Evolutionary conservation across 1,284 basidiomycete genomes (phyloP).

Genomic region (Microbotryomycetes sp.): DNA sequence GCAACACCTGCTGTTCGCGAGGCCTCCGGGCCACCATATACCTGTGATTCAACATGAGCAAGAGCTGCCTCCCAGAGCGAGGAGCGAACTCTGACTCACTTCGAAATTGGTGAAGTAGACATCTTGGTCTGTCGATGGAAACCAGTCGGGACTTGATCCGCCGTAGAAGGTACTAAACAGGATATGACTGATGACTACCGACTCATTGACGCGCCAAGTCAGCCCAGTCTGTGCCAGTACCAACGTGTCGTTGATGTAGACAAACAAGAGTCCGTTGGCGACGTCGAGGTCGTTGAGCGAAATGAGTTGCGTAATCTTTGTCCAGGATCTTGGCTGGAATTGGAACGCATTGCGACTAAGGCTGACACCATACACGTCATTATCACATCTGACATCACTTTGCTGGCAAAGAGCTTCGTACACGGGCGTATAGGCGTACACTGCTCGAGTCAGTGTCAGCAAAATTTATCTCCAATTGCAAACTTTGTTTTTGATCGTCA

Average conservation of each 20-base stretch:
- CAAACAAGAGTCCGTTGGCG: constrained; percentile 23
- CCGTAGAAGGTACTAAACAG: constrained; percentile 31
- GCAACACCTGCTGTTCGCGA: too few species aligned
- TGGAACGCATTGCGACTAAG: constrained; percentile 12
- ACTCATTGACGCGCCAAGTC: constrained; percentile 6
- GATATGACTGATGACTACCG: constrained; percentile 17
- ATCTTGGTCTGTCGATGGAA: neutral
- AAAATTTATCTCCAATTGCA: neutral
- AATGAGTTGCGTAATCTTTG: constrained; percentile 26
- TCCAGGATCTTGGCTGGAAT: constrained; percentile 17
- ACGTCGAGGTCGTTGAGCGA: constrained; percentile 20
- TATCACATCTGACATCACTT: constrained; percentile 15
- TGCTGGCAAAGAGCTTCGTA: constrained; percentile 9
- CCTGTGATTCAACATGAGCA: too few species aligned
- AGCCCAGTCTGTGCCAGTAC: constrained; percentile 18
- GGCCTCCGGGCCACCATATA: too few species aligned
- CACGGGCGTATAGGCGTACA: constrained; percentile 17
- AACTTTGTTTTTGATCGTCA: neutral
- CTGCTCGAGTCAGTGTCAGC: neutral
- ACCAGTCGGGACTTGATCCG: neutral
- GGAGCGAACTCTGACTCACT: too few species aligned
- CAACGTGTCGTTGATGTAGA: constrained; percentile 21
- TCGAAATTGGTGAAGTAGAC: neutral
- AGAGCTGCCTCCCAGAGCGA: too few species aligned
- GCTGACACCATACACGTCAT: constrained; percentile 18